Base-by-base conservation (phyloP, 768 basidiomycete species). In the Strobilomyces echinocephalus region DNA sequence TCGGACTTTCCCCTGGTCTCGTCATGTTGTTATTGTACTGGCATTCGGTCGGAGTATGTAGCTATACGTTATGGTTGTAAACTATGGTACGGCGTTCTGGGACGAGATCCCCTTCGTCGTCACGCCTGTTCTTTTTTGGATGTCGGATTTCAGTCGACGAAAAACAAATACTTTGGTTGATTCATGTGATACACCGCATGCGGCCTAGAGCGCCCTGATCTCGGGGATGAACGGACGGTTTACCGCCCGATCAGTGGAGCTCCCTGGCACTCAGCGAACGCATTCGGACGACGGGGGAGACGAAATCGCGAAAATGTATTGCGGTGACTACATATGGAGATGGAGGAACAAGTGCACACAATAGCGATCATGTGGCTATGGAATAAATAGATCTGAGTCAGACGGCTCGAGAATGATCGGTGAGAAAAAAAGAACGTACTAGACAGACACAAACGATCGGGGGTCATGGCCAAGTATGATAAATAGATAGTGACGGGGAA, bases 1-100 rank as follows among this genome's bases (percentile, higher is more conserved):
- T 57, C 54, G 67, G 61, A 68, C 65, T 31, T 53, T 55, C 20
- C 21, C 38, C 39, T 30, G 30, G 51, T 18, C 50, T 52, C 31
- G 43, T 52, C 62, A 60, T 53, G 57, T 58, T 60, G 30, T 63
- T 66, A 60, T 59, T 60, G 50, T 67, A 63, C 55, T 39, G 39
- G 39, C 59, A 40, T 53, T 55, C 38, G 48, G 55, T 54, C 53
- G 52, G 55, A 57, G 55, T 62, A 64, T 69, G 70, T 69, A 69
- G 68, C 69, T 50, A 60, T 69, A 69, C 68, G 56, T 70, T 70
- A 70, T 69, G 65, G 47, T 49, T 71, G 70, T 69, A 71, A 69
- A 66, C 43, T 69, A 71, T 59, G 67, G 21, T 57, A 55, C 45
- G 41, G 50, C 46, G 44, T 68, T 49, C 60, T 54, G 42, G 46